These are phyloP conservation scores for Vaccinium vitisidaea DNA, from an alignment of 148 eudicot species.

Conservation along the genomic window DNA sequence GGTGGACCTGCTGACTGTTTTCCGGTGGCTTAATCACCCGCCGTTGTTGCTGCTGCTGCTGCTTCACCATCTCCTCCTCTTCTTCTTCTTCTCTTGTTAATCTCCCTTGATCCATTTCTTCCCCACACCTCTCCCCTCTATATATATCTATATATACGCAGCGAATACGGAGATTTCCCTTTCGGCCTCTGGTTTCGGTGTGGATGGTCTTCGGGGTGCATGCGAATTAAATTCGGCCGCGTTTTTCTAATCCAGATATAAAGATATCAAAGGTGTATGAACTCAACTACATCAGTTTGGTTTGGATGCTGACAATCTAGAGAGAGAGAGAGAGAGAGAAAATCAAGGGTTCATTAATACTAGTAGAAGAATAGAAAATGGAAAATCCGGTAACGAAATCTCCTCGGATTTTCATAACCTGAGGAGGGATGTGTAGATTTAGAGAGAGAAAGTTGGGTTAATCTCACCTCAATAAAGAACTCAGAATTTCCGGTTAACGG, in stretches of 20 bases:
- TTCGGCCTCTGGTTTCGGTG: neutral
- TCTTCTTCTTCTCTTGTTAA: neutral
- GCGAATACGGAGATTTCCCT: neutral
- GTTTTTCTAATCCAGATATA: neutral
- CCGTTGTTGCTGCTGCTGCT: neutral
- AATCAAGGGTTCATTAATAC: constrained; percentile 14
- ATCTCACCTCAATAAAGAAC: too few species aligned
- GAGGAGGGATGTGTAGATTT: neutral
- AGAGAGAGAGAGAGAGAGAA: neutral
- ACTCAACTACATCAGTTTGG: constrained; percentile 16
- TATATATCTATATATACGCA: neutral
- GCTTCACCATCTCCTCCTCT: neutral
- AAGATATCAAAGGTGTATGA: constrained; percentile 1
- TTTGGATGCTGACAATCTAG: constrained; percentile 19
- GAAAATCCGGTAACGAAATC: constrained; percentile 13
- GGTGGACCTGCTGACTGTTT: constrained; percentile 14
- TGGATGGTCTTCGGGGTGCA: constrained; percentile 4
- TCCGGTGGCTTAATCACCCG: constrained; percentile 16
- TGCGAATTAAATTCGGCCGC: constrained; percentile 17
- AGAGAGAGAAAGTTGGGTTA: constrained; percentile 1
- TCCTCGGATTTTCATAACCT: neutral
- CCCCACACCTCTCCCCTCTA: neutral
- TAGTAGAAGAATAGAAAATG: neutral
- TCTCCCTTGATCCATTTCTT: constrained; percentile 28
- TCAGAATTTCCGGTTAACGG: too few species aligned